Base-by-base conservation (phyloP, 441 rosid genomes). In the Corymbia calophylla region DNA sequence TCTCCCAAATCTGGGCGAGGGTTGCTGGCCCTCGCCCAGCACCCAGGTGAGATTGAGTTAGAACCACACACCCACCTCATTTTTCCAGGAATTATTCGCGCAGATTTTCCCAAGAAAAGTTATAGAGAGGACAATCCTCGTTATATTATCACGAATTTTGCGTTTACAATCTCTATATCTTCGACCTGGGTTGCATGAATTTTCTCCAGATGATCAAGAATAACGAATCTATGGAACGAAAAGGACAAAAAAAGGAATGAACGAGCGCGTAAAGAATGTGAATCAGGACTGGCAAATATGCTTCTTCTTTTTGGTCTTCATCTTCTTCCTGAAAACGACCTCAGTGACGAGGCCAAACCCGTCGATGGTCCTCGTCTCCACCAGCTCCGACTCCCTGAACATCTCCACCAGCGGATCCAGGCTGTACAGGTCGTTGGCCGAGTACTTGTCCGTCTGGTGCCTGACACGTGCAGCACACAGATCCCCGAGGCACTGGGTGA, bases 311-410 rank as follows among this genome's bases (percentile, higher is more conserved):
- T 35, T 35, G 39, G 12, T 60, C 15, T 89, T 94, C 39, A 35
- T 35, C 39, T 35, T 35, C 94, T 95, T 97, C 58, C 95, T 90
- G 53, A 97, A 96, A 54, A 94, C 98, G 51, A 96, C 93, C 91
- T 97, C 99, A 7, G 98, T 97, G 86, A 97, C 99, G 92, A 97
- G 93, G 25, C 99, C 99, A 86, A 97, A 97, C 47, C 99, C 98
- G 90, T 97, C 99, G 87, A 97, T 95, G 90, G 91, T 94, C 92
- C 97, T 92, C 55, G 93, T 90, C 68, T 91, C 91, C 7, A 97
- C 95, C 80, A 97, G 60, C 89, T 97, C 92, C 11, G 98, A 97
- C 64, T 88, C 81, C 90, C 73, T 91, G 32, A 97, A 96, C 90
- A 97, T 44, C 64, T 88, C 89, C 84, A 95, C 90, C 92, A 96